Conservation (phyloP, 2,329 filamentous ascomycete species). For the Tolypocladium inflatum region DNA sequence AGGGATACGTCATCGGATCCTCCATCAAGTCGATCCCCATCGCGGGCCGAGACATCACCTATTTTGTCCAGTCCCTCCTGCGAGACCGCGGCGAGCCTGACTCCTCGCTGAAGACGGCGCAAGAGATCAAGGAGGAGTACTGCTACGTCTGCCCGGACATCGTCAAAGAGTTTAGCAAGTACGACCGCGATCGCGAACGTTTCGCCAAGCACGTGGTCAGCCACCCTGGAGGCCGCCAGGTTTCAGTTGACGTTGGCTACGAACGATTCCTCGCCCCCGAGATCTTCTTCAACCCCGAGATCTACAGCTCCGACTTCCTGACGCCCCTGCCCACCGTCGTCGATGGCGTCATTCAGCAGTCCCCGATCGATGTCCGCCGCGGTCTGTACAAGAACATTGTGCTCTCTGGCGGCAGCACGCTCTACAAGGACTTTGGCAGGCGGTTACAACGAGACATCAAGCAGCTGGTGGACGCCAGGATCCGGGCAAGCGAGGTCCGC, state of each 20-base stretch:
- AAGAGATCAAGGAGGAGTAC: constrained; percentile 97
- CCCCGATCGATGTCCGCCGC: constrained; percentile 92
- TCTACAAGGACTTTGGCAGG: constrained; percentile 97
- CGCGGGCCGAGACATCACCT: constrained; percentile 94
- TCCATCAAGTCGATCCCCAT: constrained; percentile 99
- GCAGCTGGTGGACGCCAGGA: constrained; percentile 86
- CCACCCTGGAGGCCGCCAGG: constrained; percentile 75
- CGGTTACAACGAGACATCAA: constrained; percentile 95
- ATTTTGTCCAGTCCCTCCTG: constrained; percentile 93
- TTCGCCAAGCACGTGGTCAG: constrained; percentile 86
- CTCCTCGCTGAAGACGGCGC: constrained; percentile 92
- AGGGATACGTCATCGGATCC: constrained; percentile 97
- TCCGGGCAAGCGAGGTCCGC: constrained; percentile 81
- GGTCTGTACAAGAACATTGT: constrained; percentile 99
- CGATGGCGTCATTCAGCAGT: constrained; percentile 93
- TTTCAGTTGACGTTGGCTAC: constrained; percentile 88
- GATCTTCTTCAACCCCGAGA: constrained; percentile 99
- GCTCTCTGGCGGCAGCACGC: constrained; percentile 86
- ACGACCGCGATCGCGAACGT: constrained; percentile 83
- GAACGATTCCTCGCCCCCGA: constrained; percentile 96
- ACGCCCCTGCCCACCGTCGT: constrained; percentile 92
- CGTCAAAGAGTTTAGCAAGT: constrained; percentile 94
- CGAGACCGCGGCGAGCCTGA: constrained; percentile 95
- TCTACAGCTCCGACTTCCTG: constrained; percentile 97
- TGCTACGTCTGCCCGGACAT: constrained; percentile 98